These are phyloP conservation scores for Cladosporium oxysporum DNA, from an alignment of 2,329 filamentous ascomycete genomes.

Conservation along the genomic window DNA sequence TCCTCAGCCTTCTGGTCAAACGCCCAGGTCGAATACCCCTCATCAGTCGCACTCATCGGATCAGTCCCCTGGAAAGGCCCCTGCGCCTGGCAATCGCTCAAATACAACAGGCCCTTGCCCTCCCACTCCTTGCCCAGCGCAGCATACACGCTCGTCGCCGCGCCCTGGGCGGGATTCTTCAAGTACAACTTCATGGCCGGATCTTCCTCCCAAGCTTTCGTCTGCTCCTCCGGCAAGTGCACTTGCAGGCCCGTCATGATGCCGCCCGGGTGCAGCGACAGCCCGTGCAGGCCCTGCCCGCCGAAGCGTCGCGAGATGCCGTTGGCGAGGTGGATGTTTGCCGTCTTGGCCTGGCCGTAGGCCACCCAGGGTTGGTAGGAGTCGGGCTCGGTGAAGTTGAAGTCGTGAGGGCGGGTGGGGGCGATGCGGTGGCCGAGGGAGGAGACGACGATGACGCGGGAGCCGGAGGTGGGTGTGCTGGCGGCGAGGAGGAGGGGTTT, in stretches of 20 bases:
- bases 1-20: conserved; percentile 44
- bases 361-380: conserved; percentile 24
- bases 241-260: conserved; percentile 34
- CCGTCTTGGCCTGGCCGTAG: conserved; percentile 31
- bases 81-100: conserved; percentile 46
- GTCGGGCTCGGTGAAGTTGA: conserved; percentile 37
- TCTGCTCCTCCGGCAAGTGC: conserved; percentile 24
- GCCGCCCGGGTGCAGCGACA: conserved; percentile 51
- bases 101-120: conserved; percentile 49
- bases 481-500: conserved; percentile 46
- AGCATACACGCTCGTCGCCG: conserved; percentile 52
- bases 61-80: conserved; percentile 32
- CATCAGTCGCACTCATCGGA: conserved; percentile 24
- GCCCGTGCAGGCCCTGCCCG: conserved; percentile 28
- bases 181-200: conserved; percentile 26
- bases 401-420: conserved; percentile 33
- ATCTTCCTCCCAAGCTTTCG: conserved; percentile 22
- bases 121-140: conserved; percentile 43
- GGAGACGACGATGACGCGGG: conserved; percentile 51
- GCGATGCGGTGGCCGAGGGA: conserved; percentile 46
- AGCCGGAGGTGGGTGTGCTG: conserved; percentile 41
- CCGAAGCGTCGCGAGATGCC: conserved; percentile 55
- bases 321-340: conserved; percentile 52
- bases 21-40: conserved; percentile 37
- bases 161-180: conserved; percentile 47